Conservation (phyloP, 257 asterid species). For the Cordia subcordata region DNA sequence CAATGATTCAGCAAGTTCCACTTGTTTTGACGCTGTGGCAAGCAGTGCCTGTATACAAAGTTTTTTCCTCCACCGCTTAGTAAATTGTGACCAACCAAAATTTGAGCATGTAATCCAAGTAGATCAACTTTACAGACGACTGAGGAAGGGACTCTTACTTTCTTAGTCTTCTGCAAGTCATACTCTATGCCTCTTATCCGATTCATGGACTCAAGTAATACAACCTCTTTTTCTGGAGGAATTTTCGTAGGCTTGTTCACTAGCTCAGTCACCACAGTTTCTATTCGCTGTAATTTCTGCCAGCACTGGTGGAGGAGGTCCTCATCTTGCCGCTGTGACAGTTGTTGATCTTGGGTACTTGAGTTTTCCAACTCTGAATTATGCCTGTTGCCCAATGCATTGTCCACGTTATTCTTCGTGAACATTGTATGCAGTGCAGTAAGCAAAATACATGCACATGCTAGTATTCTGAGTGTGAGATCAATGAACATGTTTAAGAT, state of each 20-base stretch:
- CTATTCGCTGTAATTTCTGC: conserved; percentile 82
- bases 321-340: conserved; percentile 25
- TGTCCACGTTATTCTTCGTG: conserved; percentile 28
- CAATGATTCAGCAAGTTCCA: conserved; percentile 80
- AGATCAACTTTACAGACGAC: neutral
- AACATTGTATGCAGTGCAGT: conserved; percentile 35
- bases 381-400: conserved; percentile 19
- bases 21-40: conserved; percentile 85
- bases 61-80: conserved; percentile 11
- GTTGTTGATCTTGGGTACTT: conserved; percentile 27
- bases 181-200: conserved; percentile 85
- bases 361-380: conserved; percentile 24
- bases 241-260: conserved; percentile 68
- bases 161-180: conserved; percentile 85
- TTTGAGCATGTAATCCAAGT: neutral
- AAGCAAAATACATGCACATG: conserved; percentile 38
- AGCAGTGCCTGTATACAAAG: conserved; percentile 53
- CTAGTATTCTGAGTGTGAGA: conserved; percentile 44
- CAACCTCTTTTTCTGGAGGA: conserved; percentile 82
- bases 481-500: conserved; percentile 22
- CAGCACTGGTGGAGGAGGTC: conserved; percentile 66
- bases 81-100: conserved; percentile 4
- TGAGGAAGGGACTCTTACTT: conserved; percentile 31
- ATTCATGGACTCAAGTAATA: conserved; percentile 74
- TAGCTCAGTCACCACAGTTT: conserved; percentile 61